Percentiles rank a stretch among this genome's conserved stretches.
Evolutionary conservation across 305 asterid genomes (phyloP).

Genomic region (Solanum hybrid): DNA sequence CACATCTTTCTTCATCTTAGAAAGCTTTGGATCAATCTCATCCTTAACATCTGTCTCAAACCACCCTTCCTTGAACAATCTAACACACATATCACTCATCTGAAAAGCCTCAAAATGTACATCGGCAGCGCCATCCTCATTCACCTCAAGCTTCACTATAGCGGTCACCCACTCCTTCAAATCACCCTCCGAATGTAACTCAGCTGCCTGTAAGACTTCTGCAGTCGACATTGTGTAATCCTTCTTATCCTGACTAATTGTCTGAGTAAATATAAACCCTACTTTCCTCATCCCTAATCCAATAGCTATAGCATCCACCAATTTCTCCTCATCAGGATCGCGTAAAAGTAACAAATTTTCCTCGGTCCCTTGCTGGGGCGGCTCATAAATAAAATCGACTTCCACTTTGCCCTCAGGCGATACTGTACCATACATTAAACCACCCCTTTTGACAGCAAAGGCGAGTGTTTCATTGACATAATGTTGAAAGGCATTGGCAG

Average conservation of each 20-base stretch:
- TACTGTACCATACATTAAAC: slow-evolving; percentile 83
- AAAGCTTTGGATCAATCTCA: slow-evolving; percentile 65
- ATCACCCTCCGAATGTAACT: slow-evolving; percentile 69
- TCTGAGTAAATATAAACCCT: slow-evolving; percentile 81
- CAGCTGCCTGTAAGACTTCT: slow-evolving; percentile 76
- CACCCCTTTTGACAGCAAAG: slow-evolving; percentile 85
- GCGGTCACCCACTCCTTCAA: slow-evolving; percentile 97
- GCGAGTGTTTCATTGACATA: slow-evolving; percentile 82
- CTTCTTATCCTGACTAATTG: slow-evolving; percentile 75
- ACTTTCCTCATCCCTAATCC: slow-evolving; percentile 84
- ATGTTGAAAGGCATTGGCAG: slow-evolving; percentile 83
- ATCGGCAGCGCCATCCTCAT: slow-evolving; percentile 63
- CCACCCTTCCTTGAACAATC: slow-evolving; percentile 73
- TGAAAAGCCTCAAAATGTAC: slow-evolving; percentile 97
- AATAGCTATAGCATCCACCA: slow-evolving; percentile 67
- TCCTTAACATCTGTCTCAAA: slow-evolving; percentile 62
- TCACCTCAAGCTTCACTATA: slow-evolving; percentile 76
- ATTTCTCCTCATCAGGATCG: slow-evolving; percentile 63
- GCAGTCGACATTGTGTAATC: slow-evolving; percentile 72
- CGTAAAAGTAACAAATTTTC: slow-evolving; percentile 53
- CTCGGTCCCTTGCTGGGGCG: slow-evolving; percentile 84
- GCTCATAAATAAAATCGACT: slow-evolving; percentile 86
- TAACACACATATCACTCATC: slow-evolving; percentile 77
- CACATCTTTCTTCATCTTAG: slow-evolving; percentile 83
- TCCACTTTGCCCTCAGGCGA: slow-evolving; percentile 73